Evolutionary conservation across 768 basidiomycete genomes (phyloP), one percentile per base, ranked within the genome.

Genomic region (Tephrocybe sp.): DNA sequence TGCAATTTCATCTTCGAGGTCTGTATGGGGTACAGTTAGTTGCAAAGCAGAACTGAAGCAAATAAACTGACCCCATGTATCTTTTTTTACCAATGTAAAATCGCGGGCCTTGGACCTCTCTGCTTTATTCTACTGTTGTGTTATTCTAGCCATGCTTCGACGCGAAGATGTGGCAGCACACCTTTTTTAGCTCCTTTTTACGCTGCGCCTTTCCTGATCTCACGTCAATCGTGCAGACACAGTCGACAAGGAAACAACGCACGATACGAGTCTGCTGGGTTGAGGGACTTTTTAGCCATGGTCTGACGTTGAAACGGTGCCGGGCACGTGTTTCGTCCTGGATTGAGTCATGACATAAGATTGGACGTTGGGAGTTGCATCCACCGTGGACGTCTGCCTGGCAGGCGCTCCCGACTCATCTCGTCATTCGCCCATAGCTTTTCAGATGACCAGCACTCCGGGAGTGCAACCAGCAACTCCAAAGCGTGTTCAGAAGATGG

Each of bases 101-200:
- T 98, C 94, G 57, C 91, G 80, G 13, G 83, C 69, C 69, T 94
- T 93, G 42, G 79, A 69, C 48, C 94, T 77, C 48, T 80, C 84
- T 64, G 86, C 69, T 75, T 97, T 97, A 77, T 97, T 95, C 92
- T 94, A 86, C 79, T 83, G 68, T 68, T 76, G 57, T 36, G 41
- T 64, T 53, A 62, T 45, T 42, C 37, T 30, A 42, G 46, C 38
- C 51, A 53, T 41, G 48, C 54, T 39, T 56, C 56, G 16, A 40
- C 11, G 31, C 31, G 16, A 37, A n/a, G 40, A 29, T 19, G 5
- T 25, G 12, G 36, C 23, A 29, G 55, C 80, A 57, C 69, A 85
- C 93, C 86, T 93, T 95, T 73, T 95, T 95, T 37, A 97, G 73
- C 65, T 99, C 95, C 65, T 94, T 97, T 68, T 93, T 94, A 51